Conservation (phyloP, 768 basidiomycete genomes). For the Leccinum subgranulosum region DNA sequence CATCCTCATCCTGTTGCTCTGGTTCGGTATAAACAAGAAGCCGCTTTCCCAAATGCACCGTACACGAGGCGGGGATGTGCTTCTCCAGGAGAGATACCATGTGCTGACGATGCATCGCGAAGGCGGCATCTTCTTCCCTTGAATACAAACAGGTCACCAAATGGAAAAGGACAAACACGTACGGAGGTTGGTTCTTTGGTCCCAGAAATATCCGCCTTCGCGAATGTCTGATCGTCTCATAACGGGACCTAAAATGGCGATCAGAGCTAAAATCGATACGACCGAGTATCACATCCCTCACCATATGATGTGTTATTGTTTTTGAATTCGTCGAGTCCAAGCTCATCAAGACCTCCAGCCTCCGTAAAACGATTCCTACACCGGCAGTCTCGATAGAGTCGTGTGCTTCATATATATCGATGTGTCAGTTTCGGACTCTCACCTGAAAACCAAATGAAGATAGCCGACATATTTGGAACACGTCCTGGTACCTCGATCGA, state of each 20-base stretch:
- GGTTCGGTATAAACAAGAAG: constrained; percentile 14
- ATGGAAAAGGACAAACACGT: neutral
- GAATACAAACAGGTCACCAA: neutral
- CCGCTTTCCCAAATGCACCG: constrained; percentile 15
- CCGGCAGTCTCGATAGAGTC: constrained; percentile 37
- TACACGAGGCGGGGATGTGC: constrained; percentile 17
- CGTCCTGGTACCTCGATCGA: neutral
- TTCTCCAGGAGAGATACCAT: constrained; percentile 18
- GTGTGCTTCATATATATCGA: constrained; percentile 46
- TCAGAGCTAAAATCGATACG: neutral
- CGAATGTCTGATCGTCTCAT: constrained; percentile 27
- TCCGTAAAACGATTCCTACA: constrained; percentile 45
- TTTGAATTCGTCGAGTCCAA: constrained; percentile 38
- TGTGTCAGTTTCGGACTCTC: neutral
- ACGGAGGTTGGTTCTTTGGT: constrained; percentile 22
- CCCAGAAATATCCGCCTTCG: constrained; percentile 32
- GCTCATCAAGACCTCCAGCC: constrained; percentile 39
- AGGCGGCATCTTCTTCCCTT: constrained; percentile 5
- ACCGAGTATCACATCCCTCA: constrained; percentile 6
- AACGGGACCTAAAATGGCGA: neutral
- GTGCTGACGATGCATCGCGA: constrained; percentile 20
- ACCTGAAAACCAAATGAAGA: neutral
- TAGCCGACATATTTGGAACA: no score
- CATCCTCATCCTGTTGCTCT: constrained; percentile 10
- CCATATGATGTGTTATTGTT: constrained; percentile 1